phyloP scores from a whole-genome alignment of 1,284 basidiomycete species.

The Pyrrhoderma lamaoense region DNA sequence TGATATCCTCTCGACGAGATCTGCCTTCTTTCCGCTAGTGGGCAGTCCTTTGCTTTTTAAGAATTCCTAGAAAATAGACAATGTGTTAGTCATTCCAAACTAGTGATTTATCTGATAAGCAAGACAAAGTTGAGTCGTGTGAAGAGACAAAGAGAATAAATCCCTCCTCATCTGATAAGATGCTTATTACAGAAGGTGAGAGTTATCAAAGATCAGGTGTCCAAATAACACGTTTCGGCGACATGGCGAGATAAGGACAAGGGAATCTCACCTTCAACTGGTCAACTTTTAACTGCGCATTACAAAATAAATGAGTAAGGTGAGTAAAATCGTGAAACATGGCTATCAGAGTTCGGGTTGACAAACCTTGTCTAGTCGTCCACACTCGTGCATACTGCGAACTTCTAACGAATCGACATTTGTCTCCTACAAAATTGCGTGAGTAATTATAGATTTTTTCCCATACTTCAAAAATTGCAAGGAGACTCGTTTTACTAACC shows the following conservation, averaged over 20 bases:
- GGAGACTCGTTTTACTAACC: conserved; percentile 45
- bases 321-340: conserved; percentile 14
- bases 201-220: not conserved
- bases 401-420: conserved; percentile 62
- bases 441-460: no score
- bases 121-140: not conserved
- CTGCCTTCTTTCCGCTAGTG: conserved; percentile 61
- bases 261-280: conserved; percentile 56
- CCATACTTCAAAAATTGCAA: no score
- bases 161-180: conserved; percentile 5
- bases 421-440: conserved; percentile 36
- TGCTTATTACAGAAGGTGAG: not conserved
- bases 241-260: not conserved
- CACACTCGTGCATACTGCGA: conserved; percentile 51
- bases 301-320: conserved; percentile 16
- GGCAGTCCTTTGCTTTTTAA: conserved; percentile 54
- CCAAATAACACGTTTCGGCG: no score
- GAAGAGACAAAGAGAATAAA: not conserved
- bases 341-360: conserved; percentile 12
- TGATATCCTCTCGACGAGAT: conserved; percentile 53
- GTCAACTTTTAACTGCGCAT: conserved; percentile 60
- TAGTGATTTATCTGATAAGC: conserved; percentile 14
- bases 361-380: conserved; percentile 57
- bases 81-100: no score
- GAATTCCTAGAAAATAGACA: conserved; percentile 51